Percentiles rank a stretch among this genome's conserved stretches.
phyloP scores from a whole-genome alignment of 768 basidiomycete genomes.

The Tricholoma hemisulphureum region DNA sequence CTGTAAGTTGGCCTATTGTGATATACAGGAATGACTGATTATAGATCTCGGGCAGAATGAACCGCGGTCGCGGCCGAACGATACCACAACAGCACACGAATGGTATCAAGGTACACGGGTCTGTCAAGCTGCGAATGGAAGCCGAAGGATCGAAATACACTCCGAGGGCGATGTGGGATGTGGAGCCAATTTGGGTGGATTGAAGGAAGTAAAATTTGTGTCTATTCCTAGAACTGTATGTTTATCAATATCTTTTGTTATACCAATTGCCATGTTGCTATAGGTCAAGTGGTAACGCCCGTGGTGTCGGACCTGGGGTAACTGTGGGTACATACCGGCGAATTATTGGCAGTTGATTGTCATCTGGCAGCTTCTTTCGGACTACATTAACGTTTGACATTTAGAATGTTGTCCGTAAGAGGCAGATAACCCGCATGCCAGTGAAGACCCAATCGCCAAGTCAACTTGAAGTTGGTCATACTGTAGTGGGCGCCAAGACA shows the following conservation, averaged over 20 bases:
- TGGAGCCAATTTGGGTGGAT: constrained; percentile 41
- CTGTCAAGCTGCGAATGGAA: constrained; percentile 48
- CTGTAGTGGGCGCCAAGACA: too few species aligned
- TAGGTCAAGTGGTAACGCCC: too few species aligned
- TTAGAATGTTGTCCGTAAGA: too few species aligned
- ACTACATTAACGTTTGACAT: too few species aligned
- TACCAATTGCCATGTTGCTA: background rate
- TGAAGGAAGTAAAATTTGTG: constrained; percentile 16
- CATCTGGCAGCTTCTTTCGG: too few species aligned
- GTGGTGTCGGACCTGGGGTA: too few species aligned
- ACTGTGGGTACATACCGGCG: too few species aligned
- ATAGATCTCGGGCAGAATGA: constrained; percentile 28
- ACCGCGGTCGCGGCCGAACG: constrained; percentile 40
- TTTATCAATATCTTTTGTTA: background rate
- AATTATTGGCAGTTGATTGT: too few species aligned
- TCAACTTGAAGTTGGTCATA: too few species aligned
- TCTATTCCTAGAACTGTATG: background rate
- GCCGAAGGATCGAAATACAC: constrained; percentile 33
- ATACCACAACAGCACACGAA: constrained; percentile 36
- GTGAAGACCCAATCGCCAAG: too few species aligned
- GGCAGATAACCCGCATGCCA: too few species aligned
- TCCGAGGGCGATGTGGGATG: constrained; percentile 38
- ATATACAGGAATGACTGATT: background rate
- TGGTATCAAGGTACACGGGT: constrained; percentile 44
- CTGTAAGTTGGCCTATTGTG: constrained; percentile 28